Evolutionary conservation across 2,329 filamentous ascomycete genomes (phyloP).

Genomic region (Ciborinia camelliae): DNA sequence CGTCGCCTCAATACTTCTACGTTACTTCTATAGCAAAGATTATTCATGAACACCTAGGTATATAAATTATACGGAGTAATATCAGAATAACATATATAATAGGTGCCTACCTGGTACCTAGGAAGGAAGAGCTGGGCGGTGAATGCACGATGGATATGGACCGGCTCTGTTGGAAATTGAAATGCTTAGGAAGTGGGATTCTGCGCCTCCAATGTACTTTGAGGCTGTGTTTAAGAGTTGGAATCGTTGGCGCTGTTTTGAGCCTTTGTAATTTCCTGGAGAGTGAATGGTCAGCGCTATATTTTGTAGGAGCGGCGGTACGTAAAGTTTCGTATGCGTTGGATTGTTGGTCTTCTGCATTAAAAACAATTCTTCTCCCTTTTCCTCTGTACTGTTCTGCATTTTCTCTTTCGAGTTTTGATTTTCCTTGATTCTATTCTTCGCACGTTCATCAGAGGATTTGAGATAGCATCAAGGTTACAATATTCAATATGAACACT

Average conservation of each 20-base stretch:
- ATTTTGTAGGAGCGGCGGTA: neutral
- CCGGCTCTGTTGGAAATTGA: no score
- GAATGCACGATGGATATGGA: no score
- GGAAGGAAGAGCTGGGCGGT: no score
- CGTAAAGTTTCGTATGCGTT: slow-evolving; percentile 11
- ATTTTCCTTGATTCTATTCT: neutral
- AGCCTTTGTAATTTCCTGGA: neutral
- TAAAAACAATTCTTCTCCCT: neutral
- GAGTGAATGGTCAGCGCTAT: slow-evolving; percentile 9
- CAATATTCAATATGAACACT: slow-evolving; percentile 11
- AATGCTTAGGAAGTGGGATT: neutral
- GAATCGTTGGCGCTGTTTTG: neutral
- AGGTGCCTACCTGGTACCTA: no score
- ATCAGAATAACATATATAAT: neutral
- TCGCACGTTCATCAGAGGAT: neutral
- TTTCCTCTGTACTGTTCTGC: neutral
- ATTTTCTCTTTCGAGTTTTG: neutral
- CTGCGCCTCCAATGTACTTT: neutral
- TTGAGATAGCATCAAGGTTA: neutral
- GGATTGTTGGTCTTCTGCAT: slow-evolving; percentile 19
- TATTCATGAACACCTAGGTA: neutral
- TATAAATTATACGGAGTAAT: neutral
- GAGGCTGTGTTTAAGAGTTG: neutral
- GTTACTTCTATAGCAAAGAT: neutral
- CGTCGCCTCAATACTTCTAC: neutral